These are phyloP conservation scores for Tylopilus sp. DNA, from an alignment of 768 basidiomycete genomes.

Conservation along the genomic window DNA sequence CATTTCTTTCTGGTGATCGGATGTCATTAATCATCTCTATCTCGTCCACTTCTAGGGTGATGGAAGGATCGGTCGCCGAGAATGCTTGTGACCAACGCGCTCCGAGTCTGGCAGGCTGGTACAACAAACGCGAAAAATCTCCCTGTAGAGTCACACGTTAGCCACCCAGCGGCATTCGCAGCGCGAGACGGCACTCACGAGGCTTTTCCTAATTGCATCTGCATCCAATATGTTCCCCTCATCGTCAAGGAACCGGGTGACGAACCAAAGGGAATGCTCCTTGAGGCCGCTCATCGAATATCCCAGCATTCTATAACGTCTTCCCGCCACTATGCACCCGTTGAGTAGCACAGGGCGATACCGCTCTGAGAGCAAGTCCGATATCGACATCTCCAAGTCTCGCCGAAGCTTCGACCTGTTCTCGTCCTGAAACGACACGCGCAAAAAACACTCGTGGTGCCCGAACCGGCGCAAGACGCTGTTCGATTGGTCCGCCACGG, in stretches of 20 bases:
- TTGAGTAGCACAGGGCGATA: conserved; percentile 33
- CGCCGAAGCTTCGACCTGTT: conserved; percentile 36
- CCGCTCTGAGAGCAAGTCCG: conserved; percentile 30
- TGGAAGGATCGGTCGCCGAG: conserved; percentile 47
- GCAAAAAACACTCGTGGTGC: conserved; percentile 42
- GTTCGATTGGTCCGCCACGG: conserved; percentile 38
- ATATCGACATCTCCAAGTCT: conserved; percentile 31
- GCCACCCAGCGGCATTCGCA: neutral
- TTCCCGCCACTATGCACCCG: conserved; percentile 41
- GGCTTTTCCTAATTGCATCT: conserved; percentile 27
- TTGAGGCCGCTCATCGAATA: conserved; percentile 53
- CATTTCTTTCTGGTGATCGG: conserved; percentile 21
- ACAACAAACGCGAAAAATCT: conserved; percentile 35
- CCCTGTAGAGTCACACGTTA: conserved; percentile 29
- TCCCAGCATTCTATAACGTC: conserved; percentile 44
- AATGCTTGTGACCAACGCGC: conserved; percentile 57
- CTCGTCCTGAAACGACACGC: conserved; percentile 49
- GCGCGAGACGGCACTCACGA: conserved; percentile 24
- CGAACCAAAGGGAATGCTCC: conserved; percentile 49
- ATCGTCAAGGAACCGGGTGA: conserved; percentile 38
- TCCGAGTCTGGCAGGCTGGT: conserved; percentile 45
- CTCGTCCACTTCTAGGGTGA: conserved; percentile 35
- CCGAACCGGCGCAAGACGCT: conserved; percentile 36
- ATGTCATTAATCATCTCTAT: conserved; percentile 33
- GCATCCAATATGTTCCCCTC: conserved; percentile 25